A percentile compares a stretch with the other conserved stretches of the same genome.
Conservation (phyloP, 805 yeast species). For the Wickerhamiella domercqiae region DNA sequence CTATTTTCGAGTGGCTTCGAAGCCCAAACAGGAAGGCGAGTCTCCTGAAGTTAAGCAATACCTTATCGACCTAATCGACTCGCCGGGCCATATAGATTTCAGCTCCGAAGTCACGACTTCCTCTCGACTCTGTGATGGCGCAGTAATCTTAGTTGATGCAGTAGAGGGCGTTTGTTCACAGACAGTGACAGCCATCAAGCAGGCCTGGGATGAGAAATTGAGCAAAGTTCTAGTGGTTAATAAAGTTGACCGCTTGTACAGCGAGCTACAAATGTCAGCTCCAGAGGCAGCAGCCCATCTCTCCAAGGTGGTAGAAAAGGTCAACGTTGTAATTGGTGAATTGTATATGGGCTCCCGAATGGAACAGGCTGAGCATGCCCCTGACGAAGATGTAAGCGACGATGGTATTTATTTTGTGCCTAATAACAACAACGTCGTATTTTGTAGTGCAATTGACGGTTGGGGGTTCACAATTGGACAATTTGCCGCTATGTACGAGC, state of each 20-base stretch:
- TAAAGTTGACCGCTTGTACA: constrained; percentile 74
- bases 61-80: constrained; percentile 81
- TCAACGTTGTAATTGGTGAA: constrained; percentile 85
- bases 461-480: constrained; percentile 94
- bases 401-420: constrained; percentile 95
- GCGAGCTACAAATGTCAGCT: constrained; percentile 70
- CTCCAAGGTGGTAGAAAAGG: constrained; percentile 71
- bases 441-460: constrained; percentile 86
- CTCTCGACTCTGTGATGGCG: constrained; percentile 91
- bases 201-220: constrained; percentile 86
- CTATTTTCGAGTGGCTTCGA: constrained; percentile 47
- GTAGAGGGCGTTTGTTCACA: constrained; percentile 98
- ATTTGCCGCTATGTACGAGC: constrained; percentile 73
- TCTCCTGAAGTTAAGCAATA: constrained; percentile 42
- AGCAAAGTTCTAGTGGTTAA: constrained; percentile 80
- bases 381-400: constrained; percentile 36
- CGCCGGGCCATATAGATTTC: constrained; percentile 98
- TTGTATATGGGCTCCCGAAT: constrained; percentile 67
- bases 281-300: constrained; percentile 74
- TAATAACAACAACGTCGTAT: constrained; percentile 62
- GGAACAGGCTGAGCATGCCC: constrained; percentile 33
- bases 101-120: constrained; percentile 94
- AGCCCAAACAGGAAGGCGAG: constrained; percentile 13
- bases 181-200: constrained; percentile 80
- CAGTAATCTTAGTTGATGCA: constrained; percentile 86